Evolutionary conservation across 2,329 filamentous ascomycete species (phyloP), one percentile per base, ranked within the genome.

Genomic region (Plectosphaerella sp.): DNA sequence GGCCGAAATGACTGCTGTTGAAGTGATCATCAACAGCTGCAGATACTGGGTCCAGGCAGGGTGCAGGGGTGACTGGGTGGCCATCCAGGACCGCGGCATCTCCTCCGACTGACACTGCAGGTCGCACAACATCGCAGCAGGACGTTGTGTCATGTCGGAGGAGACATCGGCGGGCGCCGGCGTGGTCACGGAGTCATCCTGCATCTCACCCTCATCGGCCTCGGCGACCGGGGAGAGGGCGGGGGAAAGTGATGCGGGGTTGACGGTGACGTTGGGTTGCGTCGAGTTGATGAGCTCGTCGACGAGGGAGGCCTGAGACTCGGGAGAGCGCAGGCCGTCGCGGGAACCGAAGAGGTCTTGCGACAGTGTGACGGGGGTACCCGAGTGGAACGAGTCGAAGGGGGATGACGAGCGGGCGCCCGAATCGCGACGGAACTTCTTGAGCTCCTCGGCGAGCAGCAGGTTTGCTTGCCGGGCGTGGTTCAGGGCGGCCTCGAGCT

Each of bases 101-200:
- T 80, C 81, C 79, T 76, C 83, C 88, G 89, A 93, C 87, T 84
- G 94, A 97, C 94, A 99, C 94, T 88, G 94, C 94, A 96, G 94
- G 94, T 96, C 94, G 72, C 88, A 97, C 94, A 97, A 97, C 93
- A 97, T 87, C 92, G 83, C 94, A 82, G 94, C 94, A 97, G 94
- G 92, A 96, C 95, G 92, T 97, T 97, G 94, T 97, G 92, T 94
- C 94, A 84, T 77, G 82, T 95, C 90, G 84, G 87, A 82, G 76
- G 72, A 64, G 61, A 64, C 62, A 59, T 58, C 61, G 53, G 61
- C 43, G 47, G 62, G 48, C 45, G 61, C 56, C 51, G 61, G 55
- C 45, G 58, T 57, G 47, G 58, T 57, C 35, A 60, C 55, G 42
- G 56, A 57, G 35, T 65, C 57, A 42, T 68, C 56, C 54, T 70